A percentile compares a stretch with the other conserved stretches of the same genome.
phyloP scores from a whole-genome alignment of 2,329 filamentous ascomycete genomes.

The Phyllosticta citribraziliensis region DNA sequence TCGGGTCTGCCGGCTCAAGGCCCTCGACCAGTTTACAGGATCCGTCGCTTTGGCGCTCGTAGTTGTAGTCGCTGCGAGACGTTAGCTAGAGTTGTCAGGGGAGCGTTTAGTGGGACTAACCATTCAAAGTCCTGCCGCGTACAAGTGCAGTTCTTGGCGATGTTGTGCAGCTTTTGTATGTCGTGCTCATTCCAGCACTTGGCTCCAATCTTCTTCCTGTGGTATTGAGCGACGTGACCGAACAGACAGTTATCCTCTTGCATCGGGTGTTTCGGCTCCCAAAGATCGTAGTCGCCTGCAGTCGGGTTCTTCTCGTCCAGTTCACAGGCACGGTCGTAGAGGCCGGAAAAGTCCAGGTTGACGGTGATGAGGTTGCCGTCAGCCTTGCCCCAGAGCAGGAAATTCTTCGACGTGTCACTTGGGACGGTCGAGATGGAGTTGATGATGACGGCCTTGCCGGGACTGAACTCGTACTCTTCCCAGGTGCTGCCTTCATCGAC shows the following conservation, averaged over 20 bases:
- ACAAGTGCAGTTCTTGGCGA: constrained; percentile 69
- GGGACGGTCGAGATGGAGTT: constrained; percentile 78
- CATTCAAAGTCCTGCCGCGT: constrained; percentile 85
- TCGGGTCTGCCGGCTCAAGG: constrained; percentile 53
- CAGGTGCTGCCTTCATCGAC: constrained; percentile 74
- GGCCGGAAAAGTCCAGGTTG: constrained; percentile 80
- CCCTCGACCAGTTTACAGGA: constrained; percentile 70
- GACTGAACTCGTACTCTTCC: constrained; percentile 63
- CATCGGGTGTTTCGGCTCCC: constrained; percentile 76
- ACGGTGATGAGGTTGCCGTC: constrained; percentile 56
- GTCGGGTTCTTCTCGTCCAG: constrained; percentile 52
- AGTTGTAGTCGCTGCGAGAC: constrained; percentile 74
- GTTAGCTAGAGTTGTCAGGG: constrained; percentile 12
- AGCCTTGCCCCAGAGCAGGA: constrained; percentile 69
- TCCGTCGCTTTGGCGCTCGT: constrained; percentile 65
- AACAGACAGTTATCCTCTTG: constrained; percentile 79
- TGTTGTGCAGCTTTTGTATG: constrained; percentile 60
- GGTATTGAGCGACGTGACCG: constrained; percentile 78
- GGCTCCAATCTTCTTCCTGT: constrained; percentile 73
- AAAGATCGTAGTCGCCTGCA: constrained; percentile 69
- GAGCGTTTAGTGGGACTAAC: constrained; percentile 39
- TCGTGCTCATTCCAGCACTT: constrained; percentile 74
- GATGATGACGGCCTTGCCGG: constrained; percentile 57
- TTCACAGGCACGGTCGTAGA: constrained; percentile 64
- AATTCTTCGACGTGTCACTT: constrained; percentile 82